These are phyloP conservation scores for Exophiala viscosa DNA, from an alignment of 2,329 filamentous ascomycete species.

Conservation along the genomic window DNA sequence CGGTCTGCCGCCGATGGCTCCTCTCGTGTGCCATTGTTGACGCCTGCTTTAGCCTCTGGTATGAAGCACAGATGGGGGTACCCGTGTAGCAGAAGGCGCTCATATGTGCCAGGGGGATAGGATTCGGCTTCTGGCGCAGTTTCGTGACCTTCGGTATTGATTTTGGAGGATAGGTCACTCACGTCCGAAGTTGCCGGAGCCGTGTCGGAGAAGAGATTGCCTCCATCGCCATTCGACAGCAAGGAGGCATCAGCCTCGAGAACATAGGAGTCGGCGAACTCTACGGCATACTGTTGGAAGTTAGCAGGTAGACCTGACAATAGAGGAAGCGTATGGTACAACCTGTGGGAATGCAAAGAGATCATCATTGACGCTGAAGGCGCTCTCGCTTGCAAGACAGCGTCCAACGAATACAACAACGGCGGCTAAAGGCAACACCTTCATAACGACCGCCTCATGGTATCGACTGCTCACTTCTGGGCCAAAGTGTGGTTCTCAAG, in stretches of 20 bases:
- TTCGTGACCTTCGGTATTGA: conserved; percentile 28
- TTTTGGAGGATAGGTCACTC: conserved; percentile 12
- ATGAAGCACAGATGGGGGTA: conserved; percentile 80
- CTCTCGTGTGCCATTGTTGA: conserved; percentile 63
- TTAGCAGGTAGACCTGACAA: conserved; percentile 3
- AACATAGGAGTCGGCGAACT: conserved; percentile 65
- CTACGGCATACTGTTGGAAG: conserved; percentile 67
- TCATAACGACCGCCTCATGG: conserved; percentile 8
- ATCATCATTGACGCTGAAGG: conserved; percentile 86
- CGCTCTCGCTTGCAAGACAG: conserved; percentile 48
- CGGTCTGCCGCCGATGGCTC: conserved; percentile 64
- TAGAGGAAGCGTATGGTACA: conserved; percentile 29
- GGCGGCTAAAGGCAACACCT: background rate
- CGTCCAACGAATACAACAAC: background rate
- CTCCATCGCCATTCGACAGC: conserved; percentile 11
- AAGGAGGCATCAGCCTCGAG: conserved; percentile 20
- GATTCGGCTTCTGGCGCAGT: conserved; percentile 13
- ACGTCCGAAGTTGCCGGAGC: background rate
- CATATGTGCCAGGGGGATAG: conserved; percentile 33
- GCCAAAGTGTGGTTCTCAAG: too few relatives aligned
- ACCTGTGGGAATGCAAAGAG: conserved; percentile 83
- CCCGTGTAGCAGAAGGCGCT: conserved; percentile 68
- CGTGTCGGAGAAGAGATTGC: background rate
- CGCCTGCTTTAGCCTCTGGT: conserved; percentile 61
- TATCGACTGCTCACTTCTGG: background rate